Evolutionary conservation across 345 rosid genomes (phyloP).

Genomic region (Populus tremula): DNA sequence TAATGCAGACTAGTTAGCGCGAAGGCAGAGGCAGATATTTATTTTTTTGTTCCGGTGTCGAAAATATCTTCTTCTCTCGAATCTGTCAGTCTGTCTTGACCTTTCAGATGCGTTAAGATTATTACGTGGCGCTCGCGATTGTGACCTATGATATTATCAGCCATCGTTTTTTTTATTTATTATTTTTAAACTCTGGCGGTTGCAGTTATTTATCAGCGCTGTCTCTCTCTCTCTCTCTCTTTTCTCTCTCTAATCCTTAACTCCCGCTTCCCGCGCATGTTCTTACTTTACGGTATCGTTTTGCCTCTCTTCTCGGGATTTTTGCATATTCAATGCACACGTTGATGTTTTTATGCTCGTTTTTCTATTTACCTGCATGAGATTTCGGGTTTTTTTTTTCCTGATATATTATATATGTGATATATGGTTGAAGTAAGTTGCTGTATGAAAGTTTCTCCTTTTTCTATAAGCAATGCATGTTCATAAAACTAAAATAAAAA

Average conservation of each 20-base stretch:
- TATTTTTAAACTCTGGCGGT: too few relatives aligned
- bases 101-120: not conserved
- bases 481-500: too few relatives aligned
- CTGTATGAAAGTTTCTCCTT: too few relatives aligned
- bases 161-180: not conserved
- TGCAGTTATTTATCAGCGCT: too few relatives aligned
- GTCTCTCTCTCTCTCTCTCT: too few relatives aligned
- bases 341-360: not conserved
- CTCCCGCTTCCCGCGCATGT: not conserved
- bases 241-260: not conserved
- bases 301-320: not conserved
- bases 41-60: not conserved
- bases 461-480: too few relatives aligned
- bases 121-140: not conserved
- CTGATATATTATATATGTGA: too few relatives aligned
- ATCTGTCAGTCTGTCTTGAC: not conserved
- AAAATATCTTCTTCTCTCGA: slow-evolving; percentile 42
- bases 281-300: too few relatives aligned
- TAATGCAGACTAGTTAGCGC: slow-evolving; percentile 2
- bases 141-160: too few relatives aligned
- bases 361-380: not conserved
- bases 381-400: not conserved
- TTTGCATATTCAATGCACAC: not conserved
- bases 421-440: too few relatives aligned
- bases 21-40: slow-evolving; percentile 41